Evolutionary conservation across 257 asterid species (phyloP).

Genomic region (Solanum commersonii): DNA sequence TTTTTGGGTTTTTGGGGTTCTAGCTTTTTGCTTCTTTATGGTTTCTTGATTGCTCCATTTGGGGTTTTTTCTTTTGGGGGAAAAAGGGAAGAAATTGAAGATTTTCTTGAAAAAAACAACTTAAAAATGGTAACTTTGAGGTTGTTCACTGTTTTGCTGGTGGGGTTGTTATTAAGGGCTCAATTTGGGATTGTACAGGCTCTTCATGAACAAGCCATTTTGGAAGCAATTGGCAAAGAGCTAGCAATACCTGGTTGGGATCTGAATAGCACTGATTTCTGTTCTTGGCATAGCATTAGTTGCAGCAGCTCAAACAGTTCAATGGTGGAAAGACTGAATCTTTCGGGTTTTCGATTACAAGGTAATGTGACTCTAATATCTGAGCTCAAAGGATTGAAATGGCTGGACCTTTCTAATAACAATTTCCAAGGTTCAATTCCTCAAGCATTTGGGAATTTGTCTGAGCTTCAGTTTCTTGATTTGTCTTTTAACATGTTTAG

Average conservation of each 20-base stretch:
- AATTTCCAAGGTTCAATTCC: conserved; percentile 68
- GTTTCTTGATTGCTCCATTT: not conserved
- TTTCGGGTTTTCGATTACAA: conserved; percentile 53
- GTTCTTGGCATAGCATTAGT: conserved; percentile 76
- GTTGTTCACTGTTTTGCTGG: not conserved
- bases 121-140: conserved; percentile 5
- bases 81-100: not conserved
- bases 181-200: not conserved
- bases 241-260: conserved; percentile 56
- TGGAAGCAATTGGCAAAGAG: conserved; percentile 52
- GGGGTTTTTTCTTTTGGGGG: not conserved
- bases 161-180: not conserved
- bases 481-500: conserved; percentile 67
- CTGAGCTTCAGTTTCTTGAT: conserved; percentile 83
- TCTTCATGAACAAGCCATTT: conserved; percentile 27
- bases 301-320: conserved; percentile 54
- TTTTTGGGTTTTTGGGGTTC: not conserved
- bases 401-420: conserved; percentile 83
- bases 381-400: conserved; percentile 66
- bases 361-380: conserved; percentile 77
- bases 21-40: not conserved
- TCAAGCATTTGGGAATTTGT: conserved; percentile 46
- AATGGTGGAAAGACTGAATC: conserved; percentile 63
- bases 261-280: conserved; percentile 41
- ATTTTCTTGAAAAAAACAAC: not conserved